phyloP scores from a whole-genome alignment of 2,329 filamentous ascomycete species.

The Rugonectria rugulosa region DNA sequence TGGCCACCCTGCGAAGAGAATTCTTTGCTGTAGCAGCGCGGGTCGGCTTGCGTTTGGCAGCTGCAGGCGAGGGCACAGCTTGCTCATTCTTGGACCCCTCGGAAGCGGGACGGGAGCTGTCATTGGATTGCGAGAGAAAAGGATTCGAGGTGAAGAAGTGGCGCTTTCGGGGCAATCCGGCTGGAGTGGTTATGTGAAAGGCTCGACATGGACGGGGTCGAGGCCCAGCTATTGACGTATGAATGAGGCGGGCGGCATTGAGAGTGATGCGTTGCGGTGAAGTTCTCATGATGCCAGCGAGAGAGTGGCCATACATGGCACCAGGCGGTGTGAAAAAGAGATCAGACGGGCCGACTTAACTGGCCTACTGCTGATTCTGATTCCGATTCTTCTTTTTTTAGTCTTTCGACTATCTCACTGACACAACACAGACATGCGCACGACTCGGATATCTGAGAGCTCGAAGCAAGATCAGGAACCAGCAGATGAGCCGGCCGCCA shows the following conservation, averaged over 20 bases:
- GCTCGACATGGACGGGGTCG: slow-evolving; percentile 42
- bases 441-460: background rate
- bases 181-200: slow-evolving; percentile 57
- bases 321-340: slow-evolving; percentile 2
- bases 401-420: background rate
- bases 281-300: slow-evolving; percentile 42
- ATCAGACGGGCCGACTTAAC: background rate
- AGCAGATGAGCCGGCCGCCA: background rate
- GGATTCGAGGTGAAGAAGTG: slow-evolving; percentile 73
- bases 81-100: slow-evolving; percentile 31
- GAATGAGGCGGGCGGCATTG: slow-evolving; percentile 41
- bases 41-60: slow-evolving; percentile 55
- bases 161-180: slow-evolving; percentile 60
- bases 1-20: slow-evolving; percentile 83
- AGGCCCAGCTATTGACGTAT: slow-evolving; percentile 37
- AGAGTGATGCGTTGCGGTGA: slow-evolving; percentile 43
- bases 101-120: slow-evolving; percentile 36
- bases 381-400: background rate
- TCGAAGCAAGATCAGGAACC: slow-evolving; percentile 4
- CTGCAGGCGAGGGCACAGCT: slow-evolving; percentile 10
- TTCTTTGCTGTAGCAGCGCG: slow-evolving; percentile 65
- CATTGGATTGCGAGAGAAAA: slow-evolving; percentile 54
- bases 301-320: slow-evolving; percentile 31
- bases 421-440: background rate
- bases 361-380: no score